phyloP scores from a whole-genome alignment of 2,329 filamentous ascomycete species.

The Cercospora nicotianae region DNA sequence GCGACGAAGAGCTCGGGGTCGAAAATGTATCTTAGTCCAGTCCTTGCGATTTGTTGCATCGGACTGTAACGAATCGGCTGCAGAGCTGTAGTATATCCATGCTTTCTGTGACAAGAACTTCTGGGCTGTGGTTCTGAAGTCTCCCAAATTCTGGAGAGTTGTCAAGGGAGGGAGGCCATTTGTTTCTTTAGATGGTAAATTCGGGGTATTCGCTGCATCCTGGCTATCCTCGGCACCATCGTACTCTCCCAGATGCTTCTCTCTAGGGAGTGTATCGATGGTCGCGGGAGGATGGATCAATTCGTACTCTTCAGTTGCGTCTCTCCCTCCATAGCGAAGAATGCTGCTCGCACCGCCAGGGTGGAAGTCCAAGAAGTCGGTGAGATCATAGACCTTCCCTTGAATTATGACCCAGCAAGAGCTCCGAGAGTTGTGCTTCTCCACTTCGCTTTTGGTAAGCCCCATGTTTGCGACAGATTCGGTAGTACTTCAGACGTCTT shows the following conservation, averaged over 20 bases:
- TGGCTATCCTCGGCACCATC: slow-evolving; percentile 7
- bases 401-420: slow-evolving; percentile 87
- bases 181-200: neutral
- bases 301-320: slow-evolving; percentile 84
- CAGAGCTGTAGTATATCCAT: slow-evolving; percentile 10
- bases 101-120: slow-evolving; percentile 13
- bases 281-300: slow-evolving; percentile 85
- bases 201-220: neutral
- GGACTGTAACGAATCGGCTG: neutral
- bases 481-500: neutral
- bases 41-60: neutral
- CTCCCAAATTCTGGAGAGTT: neutral
- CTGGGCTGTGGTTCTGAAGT: slow-evolving; percentile 1
- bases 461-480: neutral
- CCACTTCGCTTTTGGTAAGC: slow-evolving; percentile 2
- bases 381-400: slow-evolving; percentile 79
- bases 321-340: slow-evolving; percentile 87
- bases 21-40: neutral
- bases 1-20: neutral
- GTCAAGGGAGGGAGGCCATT: neutral
- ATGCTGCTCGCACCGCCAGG: slow-evolving; percentile 86
- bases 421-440: slow-evolving; percentile 69
- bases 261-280: slow-evolving; percentile 52
- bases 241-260: neutral
- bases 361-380: slow-evolving; percentile 80